Base-by-base conservation (phyloP, 148 eudicot species). In the Cornus kousa region DNA sequence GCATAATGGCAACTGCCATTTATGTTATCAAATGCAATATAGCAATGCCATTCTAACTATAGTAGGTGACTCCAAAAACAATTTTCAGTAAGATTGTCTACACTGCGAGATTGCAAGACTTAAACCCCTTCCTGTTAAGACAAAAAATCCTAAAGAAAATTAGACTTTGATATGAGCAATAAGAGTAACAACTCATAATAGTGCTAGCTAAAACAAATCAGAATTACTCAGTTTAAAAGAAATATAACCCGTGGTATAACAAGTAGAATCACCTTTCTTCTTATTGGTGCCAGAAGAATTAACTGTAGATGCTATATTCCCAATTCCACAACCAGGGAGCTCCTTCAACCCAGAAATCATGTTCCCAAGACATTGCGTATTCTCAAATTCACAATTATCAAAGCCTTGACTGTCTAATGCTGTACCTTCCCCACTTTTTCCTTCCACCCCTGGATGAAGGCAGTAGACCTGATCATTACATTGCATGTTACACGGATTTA, bases 401-500 rank as follows among this genome's bases (percentile, higher is more conserved):
- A 91, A 48, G 71, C 84, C 89, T 72, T 85, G 86, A 81, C 85
- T 87, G 83, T 83, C 83, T 32, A 87, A 68, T 2, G 73, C 78
- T 3, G 69, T 78, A 59, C 67, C 85, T 69, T 86, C 94, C n/a
- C 73, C 87, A 65, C 74, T 73, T 76, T 81, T 86, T 28, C 87
- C 93, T 50, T 85, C 88, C 9, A 82, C 28, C 46, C 87, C 88
- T 3, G 88, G 85, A 40, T 88, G 87, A 74, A 86, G 89, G 81
- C 98, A 95, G 77, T 91, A 88, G 64, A 86, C 81, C 84, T 86
- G 96, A 85, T 95, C 93, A 72, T 82, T 84, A 81, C 95, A 86
- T 75, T 85, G 95, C 80, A 87, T 79, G 79, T 94, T 92, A 80
- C 99, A 94, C 0, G 97, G 88, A 84, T 88, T 88, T 82, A 90